phyloP scores from a whole-genome alignment of 768 basidiomycete genomes.

The Suillus occidentalis region DNA sequence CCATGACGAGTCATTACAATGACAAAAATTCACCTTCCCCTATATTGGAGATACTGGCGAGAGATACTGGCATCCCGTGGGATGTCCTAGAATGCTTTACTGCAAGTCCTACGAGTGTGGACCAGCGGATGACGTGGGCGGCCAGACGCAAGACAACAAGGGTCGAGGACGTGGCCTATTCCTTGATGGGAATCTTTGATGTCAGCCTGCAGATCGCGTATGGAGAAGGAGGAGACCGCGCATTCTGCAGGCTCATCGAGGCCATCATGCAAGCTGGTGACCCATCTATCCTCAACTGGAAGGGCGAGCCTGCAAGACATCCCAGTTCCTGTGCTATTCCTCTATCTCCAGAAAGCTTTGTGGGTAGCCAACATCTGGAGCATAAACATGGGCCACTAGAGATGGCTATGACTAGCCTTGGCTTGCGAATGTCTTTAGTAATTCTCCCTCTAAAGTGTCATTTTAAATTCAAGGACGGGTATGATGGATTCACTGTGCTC shows the following conservation, averaged over 20 bases:
- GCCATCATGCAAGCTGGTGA: conserved; percentile 6
- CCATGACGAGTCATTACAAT: not conserved
- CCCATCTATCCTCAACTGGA: conserved; percentile 9
- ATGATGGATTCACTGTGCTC: no score
- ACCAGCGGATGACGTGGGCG: conserved; percentile 15
- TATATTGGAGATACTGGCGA: not conserved
- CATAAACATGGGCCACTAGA: not conserved
- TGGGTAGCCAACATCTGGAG: not conserved
- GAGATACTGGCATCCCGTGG: not conserved
- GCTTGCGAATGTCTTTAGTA: not conserved
- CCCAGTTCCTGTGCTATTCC: not conserved
- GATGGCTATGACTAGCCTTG: not conserved
- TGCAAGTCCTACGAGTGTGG: not conserved
- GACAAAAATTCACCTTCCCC: not conserved
- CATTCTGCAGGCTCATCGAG: conserved; percentile 10
- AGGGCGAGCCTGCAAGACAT: not conserved
- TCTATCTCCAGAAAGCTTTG: not conserved
- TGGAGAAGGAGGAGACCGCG: conserved; percentile 16
- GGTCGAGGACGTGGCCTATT: conserved; percentile 18
- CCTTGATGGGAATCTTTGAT: conserved; percentile 17
- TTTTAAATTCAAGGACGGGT: not conserved
- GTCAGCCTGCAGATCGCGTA: conserved; percentile 16
- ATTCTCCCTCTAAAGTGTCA: not conserved
- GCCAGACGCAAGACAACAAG: conserved; percentile 16
- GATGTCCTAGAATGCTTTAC: not conserved